Evolutionary conservation across 1,284 basidiomycete species (phyloP), one percentile per base, ranked within the genome.

Genomic region (Ustilago trichophora): DNA sequence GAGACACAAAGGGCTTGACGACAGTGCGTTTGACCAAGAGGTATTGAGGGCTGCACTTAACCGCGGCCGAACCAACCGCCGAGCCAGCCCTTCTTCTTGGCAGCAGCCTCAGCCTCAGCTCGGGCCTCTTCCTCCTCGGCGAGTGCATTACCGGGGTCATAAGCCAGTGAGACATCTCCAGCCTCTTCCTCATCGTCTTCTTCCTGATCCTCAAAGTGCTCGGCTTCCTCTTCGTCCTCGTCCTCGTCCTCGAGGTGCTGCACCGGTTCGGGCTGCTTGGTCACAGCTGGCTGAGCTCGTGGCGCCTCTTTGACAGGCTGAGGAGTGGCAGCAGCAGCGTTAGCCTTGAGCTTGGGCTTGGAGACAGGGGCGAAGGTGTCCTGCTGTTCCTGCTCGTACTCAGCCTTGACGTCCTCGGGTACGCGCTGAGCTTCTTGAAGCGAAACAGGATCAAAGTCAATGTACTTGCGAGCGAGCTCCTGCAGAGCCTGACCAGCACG

Each of bases 11-110:
- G n/a, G n/a, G n/a, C n/a, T n/a, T n/a, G n/a, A n/a, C n/a, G n/a
- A n/a, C n/a, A n/a, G n/a, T n/a, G n/a, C n/a, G n/a, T n/a, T n/a
- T n/a, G n/a, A n/a, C n/a, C n/a, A n/a, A n/a, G n/a, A n/a, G n/a
- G n/a, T n/a, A n/a, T n/a, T n/a, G n/a, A n/a, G n/a, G n/a, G n/a
- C n/a, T n/a, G n/a, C n/a, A n/a, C 4, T 29, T 16, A 69, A 3
- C 52, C 45, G 32, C 67, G 57, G 34, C 67, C 62, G 37, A 80
- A 75, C 78, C 78, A 80, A 9, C 78, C 72, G 12, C 76, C 67
- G 36, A 80, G 62, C 78, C 78, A 80, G 15, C 77, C 67, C 29
- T 59, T 66, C 58, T 64, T 72, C 49, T 70, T 64, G 42, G 49
- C 40, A 16, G 55, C 55, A 19, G 57, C 60, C 32, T 72, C 58